These are phyloP conservation scores for Diaporthe aspalathi DNA, from an alignment of 2,329 filamentous ascomycete genomes.

Conservation along the genomic window DNA sequence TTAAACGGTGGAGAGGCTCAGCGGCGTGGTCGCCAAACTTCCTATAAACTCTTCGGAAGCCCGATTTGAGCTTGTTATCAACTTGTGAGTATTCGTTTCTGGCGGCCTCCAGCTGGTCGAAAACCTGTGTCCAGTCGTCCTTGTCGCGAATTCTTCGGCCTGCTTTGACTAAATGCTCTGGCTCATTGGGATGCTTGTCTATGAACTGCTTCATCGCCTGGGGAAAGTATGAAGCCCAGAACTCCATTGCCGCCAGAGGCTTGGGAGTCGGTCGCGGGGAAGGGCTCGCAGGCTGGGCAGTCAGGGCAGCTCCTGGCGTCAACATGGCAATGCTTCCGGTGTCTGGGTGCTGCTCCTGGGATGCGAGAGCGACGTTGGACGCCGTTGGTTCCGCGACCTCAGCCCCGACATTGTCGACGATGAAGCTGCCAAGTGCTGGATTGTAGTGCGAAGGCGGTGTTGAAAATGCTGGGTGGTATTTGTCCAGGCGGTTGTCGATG, in stretches of 20 bases:
- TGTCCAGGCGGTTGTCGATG: too few species aligned
- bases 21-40: conserved; percentile 20
- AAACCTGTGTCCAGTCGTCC: conserved; percentile 8
- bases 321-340: too few species aligned
- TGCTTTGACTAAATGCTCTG: neutral
- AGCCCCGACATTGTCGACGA: too few species aligned
- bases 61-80: neutral
- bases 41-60: conserved; percentile 10
- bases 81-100: neutral
- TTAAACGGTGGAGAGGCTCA: neutral
- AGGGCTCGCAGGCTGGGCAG: too few species aligned
- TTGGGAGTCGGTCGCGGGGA: neutral
- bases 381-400: too few species aligned
- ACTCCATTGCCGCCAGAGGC: neutral
- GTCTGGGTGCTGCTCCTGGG: too few species aligned
- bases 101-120: neutral
- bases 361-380: too few species aligned
- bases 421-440: too few species aligned
- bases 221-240: conserved; percentile 2
- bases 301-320: too few species aligned
- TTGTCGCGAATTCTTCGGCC: neutral
- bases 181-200: neutral
- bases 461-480: too few species aligned
- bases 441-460: too few species aligned
- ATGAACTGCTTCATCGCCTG: conserved; percentile 1